These are phyloP conservation scores for Akanthomyces lecanii DNA, from an alignment of 2,329 filamentous ascomycete species.

Conservation along the genomic window DNA sequence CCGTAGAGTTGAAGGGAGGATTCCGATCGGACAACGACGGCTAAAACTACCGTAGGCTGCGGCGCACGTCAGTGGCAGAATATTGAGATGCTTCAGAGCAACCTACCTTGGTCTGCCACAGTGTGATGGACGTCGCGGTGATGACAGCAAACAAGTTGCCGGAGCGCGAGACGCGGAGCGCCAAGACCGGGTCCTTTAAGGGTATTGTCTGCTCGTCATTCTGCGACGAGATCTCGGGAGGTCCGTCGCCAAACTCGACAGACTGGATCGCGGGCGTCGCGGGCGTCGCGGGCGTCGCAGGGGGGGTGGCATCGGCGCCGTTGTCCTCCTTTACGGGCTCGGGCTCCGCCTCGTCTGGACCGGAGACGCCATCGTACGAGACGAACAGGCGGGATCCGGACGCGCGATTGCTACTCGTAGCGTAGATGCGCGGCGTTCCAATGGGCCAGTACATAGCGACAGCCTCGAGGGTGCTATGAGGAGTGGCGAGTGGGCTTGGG, in stretches of 20 bases:
- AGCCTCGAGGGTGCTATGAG: slow-evolving; percentile 14
- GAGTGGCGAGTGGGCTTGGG: neutral
- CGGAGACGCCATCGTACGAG: slow-evolving; percentile 57
- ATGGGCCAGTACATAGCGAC: slow-evolving; percentile 84
- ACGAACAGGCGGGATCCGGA: slow-evolving; percentile 47
- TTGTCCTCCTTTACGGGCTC: slow-evolving; percentile 27
- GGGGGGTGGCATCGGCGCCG: slow-evolving; percentile 23
- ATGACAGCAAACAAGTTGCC: slow-evolving; percentile 85
- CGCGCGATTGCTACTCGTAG: slow-evolving; percentile 64
- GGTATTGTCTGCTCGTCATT: slow-evolving; percentile 36
- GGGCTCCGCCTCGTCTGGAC: slow-evolving; percentile 26
- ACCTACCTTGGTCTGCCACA: slow-evolving; percentile 91
- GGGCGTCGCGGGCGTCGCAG: slow-evolving; percentile 50
- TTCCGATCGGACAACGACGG: slow-evolving; percentile 75
- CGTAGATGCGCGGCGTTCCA: slow-evolving; percentile 78
- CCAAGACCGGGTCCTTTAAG: slow-evolving; percentile 62
- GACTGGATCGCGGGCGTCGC: slow-evolving; percentile 54
- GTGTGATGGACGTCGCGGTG: slow-evolving; percentile 76
- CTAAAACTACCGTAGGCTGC: slow-evolving; percentile 83
- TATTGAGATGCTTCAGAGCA: neutral
- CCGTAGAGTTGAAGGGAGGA: slow-evolving; percentile 80
- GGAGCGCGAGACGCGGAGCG: slow-evolving; percentile 70
- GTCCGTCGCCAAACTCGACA: slow-evolving; percentile 43
- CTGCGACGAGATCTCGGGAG: slow-evolving; percentile 30
- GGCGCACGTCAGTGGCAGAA: slow-evolving; percentile 21